A percentile compares a stretch with the other conserved stretches of the same genome.
phyloP scores from a whole-genome alignment of 495 filamentous ascomycete genomes.

The Aspergillus hancockii region DNA sequence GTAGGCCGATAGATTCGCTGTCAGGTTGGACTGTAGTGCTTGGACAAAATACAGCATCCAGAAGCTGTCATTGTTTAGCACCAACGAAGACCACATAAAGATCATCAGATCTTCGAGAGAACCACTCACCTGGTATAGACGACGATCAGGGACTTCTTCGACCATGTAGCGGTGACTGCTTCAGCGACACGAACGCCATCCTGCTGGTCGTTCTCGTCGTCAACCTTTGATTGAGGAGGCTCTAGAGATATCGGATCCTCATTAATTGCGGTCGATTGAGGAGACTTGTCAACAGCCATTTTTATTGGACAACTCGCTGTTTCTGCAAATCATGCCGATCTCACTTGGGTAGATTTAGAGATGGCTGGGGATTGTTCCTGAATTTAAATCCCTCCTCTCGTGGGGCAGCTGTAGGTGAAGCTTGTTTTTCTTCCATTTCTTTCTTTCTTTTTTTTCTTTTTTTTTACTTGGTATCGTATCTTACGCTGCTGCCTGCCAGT shows the following conservation, averaged over 20 bases:
- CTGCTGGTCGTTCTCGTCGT: slow-evolving; percentile 21
- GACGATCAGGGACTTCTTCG: slow-evolving; percentile 21
- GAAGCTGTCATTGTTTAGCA: slow-evolving; percentile 18
- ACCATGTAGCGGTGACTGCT: slow-evolving; percentile 27
- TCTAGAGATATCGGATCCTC: neutral
- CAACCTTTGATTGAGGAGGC: neutral
- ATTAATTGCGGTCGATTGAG: neutral
- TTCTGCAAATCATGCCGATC: no score
- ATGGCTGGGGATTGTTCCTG: no score
- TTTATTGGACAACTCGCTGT: no score
- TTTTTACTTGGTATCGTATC: no score
- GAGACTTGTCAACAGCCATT: no score
- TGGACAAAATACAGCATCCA: slow-evolving; percentile 33
- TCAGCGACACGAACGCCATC: slow-evolving; percentile 31
- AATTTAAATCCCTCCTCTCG: no score
- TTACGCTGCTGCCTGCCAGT: no score
- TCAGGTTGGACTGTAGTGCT: slow-evolving; percentile 19
- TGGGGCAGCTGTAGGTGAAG: no score
- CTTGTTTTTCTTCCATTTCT: no score
- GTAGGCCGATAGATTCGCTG: slow-evolving; percentile 28
- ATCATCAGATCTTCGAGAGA: neutral
- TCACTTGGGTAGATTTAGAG: no score
- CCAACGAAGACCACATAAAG: neutral
- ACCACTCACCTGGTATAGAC: slow-evolving; percentile 26
- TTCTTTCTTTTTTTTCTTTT: no score